A percentile compares a stretch with the other conserved stretches of the same genome.
Conservation (phyloP, 192 early-diverging fungal genomes). For the Tieghemiomyces parasiticus region DNA sequence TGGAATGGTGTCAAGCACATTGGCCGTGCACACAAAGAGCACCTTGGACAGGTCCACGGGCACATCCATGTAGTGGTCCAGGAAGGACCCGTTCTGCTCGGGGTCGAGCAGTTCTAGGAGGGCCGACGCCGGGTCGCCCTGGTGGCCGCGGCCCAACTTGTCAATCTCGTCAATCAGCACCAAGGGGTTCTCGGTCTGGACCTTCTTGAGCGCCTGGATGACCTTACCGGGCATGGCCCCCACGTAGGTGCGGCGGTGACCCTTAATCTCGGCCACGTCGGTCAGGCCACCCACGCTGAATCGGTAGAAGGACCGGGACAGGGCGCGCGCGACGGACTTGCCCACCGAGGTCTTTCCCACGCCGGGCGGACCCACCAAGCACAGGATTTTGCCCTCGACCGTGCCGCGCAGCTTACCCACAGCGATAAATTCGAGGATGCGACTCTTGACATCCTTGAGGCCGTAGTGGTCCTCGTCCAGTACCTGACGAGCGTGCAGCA, state of each 20-base stretch:
- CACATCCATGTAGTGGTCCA: constrained; percentile 99
- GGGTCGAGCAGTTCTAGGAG: constrained; percentile 93
- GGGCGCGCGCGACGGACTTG: constrained; percentile 89
- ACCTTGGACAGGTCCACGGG: constrained; percentile 96
- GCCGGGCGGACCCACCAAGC: constrained; percentile 96
- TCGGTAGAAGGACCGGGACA: constrained; percentile 88
- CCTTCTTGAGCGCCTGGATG: constrained; percentile 95
- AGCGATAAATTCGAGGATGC: constrained; percentile 97
- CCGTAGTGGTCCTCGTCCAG: constrained; percentile 99
- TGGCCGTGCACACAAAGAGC: constrained; percentile 98
- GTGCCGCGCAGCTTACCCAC: constrained; percentile 90
- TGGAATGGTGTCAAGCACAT: constrained; percentile 93
- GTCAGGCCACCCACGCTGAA: constrained; percentile 96
- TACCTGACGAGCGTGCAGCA: constrained; percentile 66
- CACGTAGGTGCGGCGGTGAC: constrained; percentile 95
- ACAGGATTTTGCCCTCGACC: constrained; percentile 97
- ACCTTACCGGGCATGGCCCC: constrained; percentile 99
- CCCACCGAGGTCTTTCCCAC: constrained; percentile 98
- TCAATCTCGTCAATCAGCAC: constrained; percentile 99
- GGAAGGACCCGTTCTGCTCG: constrained; percentile 92
- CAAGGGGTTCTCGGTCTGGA: constrained; percentile 95
- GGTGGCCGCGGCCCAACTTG: constrained; percentile 93
- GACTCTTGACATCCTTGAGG: constrained; percentile 98
- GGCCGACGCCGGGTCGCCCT: constrained; percentile 95
- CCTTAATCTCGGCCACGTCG: constrained; percentile 99